A percentile compares a stretch with the other conserved stretches of the same genome.
Evolutionary conservation across 1,284 basidiomycete genomes (phyloP).

Genomic region (Fomes fomentarius): DNA sequence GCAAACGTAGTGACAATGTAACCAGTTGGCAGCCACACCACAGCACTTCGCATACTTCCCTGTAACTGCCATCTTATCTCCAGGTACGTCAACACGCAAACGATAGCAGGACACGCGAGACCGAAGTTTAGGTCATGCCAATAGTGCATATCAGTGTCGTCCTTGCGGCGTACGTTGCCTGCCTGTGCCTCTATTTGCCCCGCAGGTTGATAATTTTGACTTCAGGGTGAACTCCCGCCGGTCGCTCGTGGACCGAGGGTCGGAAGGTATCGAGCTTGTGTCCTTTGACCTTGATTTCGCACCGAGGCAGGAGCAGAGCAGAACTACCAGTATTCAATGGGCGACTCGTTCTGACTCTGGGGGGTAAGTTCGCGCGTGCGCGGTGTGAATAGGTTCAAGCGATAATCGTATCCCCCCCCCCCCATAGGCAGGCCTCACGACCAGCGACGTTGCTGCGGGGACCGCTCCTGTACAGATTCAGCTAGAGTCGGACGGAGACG

Average conservation of each 20-base stretch:
- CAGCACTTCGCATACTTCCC: not conserved
- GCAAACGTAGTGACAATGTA: no score
- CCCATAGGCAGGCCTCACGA: no score
- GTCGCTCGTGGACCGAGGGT: not conserved
- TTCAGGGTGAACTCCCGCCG: slow-evolving; percentile 1
- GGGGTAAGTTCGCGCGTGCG: no score
- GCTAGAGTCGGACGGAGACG: no score
- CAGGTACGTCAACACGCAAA: not conserved
- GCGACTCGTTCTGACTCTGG: no score
- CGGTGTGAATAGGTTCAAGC: no score
- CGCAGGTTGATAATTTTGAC: not conserved
- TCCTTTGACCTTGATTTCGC: not conserved
- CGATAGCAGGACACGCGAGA: no score
- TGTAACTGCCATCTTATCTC: not conserved
- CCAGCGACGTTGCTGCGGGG: no score
- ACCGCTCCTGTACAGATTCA: no score
- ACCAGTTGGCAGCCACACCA: not conserved
- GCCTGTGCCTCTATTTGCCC: not conserved
- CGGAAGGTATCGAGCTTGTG: not conserved
- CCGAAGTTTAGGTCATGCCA: no score
- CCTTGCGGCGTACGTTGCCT: not conserved
- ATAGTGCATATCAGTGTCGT: not conserved
- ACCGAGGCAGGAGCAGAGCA: not conserved
- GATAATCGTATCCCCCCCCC: no score
- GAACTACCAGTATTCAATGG: not conserved